Evolutionary conservation across 768 basidiomycete species (phyloP).

Genomic region (Mrakia frigida): DNA sequence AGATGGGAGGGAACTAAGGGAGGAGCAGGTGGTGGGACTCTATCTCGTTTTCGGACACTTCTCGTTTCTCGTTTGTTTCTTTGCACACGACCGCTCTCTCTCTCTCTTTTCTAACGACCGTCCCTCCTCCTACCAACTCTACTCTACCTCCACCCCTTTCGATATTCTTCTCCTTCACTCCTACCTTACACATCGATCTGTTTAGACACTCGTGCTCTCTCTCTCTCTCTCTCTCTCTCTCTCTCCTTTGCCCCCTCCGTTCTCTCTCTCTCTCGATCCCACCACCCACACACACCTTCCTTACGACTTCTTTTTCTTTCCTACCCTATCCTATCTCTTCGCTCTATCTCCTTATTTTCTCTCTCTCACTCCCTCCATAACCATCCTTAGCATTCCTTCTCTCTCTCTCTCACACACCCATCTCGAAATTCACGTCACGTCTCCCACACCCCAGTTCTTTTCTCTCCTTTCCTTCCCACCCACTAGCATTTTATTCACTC

Average conservation of each 20-base stretch:
- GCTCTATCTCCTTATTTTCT: neutral
- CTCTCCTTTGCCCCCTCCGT: neutral
- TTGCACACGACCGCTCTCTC: neutral
- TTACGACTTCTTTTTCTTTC: neutral
- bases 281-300: neutral
- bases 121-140: neutral
- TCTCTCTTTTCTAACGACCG: neutral
- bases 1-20: neutral
- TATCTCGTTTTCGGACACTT: neutral
- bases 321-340: neutral
- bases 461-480: neutral
- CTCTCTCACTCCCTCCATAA: neutral
- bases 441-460: neutral
- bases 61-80: too few relatives aligned
- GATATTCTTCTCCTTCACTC: neutral
- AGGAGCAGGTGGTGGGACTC: neutral
- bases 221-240: too few relatives aligned
- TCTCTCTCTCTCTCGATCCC: neutral
- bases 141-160: neutral
- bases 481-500: too few relatives aligned
- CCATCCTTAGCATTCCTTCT: neutral
- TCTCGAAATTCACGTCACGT: neutral
- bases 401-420: neutral
- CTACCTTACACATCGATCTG: too few relatives aligned
- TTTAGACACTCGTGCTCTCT: too few relatives aligned